These are phyloP conservation scores for Fusarium anguioides DNA, from an alignment of 2,329 filamentous ascomycete species.

Conservation along the genomic window DNA sequence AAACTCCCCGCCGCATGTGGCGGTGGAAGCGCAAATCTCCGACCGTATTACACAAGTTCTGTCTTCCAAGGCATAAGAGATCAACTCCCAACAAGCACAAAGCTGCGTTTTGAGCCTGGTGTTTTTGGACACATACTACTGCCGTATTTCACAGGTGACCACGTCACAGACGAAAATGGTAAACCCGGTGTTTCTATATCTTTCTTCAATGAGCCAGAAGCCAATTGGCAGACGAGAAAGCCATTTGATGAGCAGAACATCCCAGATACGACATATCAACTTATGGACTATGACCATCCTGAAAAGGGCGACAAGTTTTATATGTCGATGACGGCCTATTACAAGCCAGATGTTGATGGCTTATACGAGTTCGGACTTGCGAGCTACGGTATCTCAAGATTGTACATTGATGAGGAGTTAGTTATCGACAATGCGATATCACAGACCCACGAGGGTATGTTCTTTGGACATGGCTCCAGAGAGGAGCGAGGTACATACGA, in stretches of 20 bases:
- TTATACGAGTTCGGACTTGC: conserved; percentile 49
- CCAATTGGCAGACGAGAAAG: background rate
- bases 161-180: conserved; percentile 3
- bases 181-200: conserved; percentile 7
- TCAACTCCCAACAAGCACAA: background rate
- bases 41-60: conserved; percentile 48
- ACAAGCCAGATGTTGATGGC: conserved; percentile 26
- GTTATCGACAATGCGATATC: conserved; percentile 48
- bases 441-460: conserved; percentile 49
- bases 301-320: conserved; percentile 34
- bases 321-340: conserved; percentile 37
- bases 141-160: conserved; percentile 6
- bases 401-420: conserved; percentile 49
- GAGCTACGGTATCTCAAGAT: conserved; percentile 46
- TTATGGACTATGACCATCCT: conserved; percentile 44
- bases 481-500: conserved; percentile 43
- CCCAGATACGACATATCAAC: conserved; percentile 41
- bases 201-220: conserved; percentile 23
- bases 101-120: conserved; percentile 15
- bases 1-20: conserved; percentile 51
- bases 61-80: conserved; percentile 47
- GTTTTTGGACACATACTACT: conserved; percentile 23
- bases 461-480: conserved; percentile 50
- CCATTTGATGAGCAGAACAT: conserved; percentile 38
- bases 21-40: conserved; percentile 49